phyloP scores from a whole-genome alignment of 2,329 filamentous ascomycete species.

The Exophiala sp. region DNA sequence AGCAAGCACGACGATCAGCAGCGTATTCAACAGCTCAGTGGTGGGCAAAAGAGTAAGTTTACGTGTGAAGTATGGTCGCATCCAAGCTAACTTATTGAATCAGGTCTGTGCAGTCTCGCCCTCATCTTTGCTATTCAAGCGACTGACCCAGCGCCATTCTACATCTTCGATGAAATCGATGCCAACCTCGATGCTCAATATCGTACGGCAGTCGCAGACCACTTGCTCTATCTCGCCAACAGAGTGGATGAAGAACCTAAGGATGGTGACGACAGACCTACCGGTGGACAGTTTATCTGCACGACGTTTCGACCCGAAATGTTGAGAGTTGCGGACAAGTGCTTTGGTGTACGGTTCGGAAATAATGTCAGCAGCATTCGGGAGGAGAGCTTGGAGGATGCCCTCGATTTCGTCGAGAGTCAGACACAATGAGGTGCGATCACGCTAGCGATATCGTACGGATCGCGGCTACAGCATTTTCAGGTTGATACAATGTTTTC shows the following conservation, averaged over 20 bases:
- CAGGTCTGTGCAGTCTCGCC: conserved; percentile 90
- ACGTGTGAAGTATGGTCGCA: background rate
- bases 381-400: conserved; percentile 81
- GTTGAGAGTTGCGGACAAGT: conserved; percentile 91
- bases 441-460: background rate
- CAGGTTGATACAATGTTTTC: background rate
- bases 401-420: conserved; percentile 89
- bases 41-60: conserved; percentile 91
- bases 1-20: conserved; percentile 98
- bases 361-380: conserved; percentile 95
- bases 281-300: conserved; percentile 82
- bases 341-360: conserved; percentile 87
- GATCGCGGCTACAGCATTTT: background rate
- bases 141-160: conserved; percentile 95
- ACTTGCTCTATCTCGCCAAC: conserved; percentile 74
- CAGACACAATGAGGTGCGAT: conserved; percentile 47
- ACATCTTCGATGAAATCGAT: conserved; percentile 98
- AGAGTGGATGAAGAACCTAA: conserved; percentile 54
- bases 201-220: conserved; percentile 86
- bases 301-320: conserved; percentile 98
- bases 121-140: conserved; percentile 98
- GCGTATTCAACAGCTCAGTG: conserved; percentile 92
- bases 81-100: conserved; percentile 17
- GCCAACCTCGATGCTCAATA: conserved; percentile 98
- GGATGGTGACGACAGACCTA: conserved; percentile 35